Conservation (phyloP, 345 rosid genomes). For the Eucalyptus camaldulensis region DNA sequence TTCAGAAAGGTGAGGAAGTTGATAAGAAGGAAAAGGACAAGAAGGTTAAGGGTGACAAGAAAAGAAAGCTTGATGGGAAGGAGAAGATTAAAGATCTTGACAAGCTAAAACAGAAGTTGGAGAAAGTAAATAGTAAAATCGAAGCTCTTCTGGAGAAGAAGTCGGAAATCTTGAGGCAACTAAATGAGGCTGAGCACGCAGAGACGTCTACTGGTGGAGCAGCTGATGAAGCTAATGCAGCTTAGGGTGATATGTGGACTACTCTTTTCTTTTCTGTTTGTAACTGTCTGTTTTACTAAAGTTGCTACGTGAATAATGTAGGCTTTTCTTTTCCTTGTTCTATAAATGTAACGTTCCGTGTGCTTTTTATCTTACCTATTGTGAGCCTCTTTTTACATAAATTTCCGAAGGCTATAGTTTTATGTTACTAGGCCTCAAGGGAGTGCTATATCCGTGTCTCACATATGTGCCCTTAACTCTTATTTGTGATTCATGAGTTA, state of each 20-base stretch:
- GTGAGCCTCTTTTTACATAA: neutral
- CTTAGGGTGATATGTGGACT: neutral
- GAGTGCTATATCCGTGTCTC: neutral
- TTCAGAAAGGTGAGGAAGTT: conserved; percentile 5
- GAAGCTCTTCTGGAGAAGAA: conserved; percentile 34
- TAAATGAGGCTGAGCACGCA: conserved; percentile 41
- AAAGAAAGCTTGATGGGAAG: conserved; percentile 28
- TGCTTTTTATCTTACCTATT: neutral
- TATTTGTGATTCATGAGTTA: neutral
- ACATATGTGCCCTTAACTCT: neutral
- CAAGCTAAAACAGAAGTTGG: conserved; percentile 39
- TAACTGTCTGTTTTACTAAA: neutral
- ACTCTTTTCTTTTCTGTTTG: neutral
- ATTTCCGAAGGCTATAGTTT: neutral
- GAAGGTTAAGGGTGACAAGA: conserved; percentile 25
- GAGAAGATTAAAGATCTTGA: conserved; percentile 26
- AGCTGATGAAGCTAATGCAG: neutral
- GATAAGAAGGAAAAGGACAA: conserved; percentile 1
- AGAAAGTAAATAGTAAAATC: conserved; percentile 46
- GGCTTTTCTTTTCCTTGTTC: neutral
- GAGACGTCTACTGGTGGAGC: neutral
- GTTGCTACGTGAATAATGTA: neutral
- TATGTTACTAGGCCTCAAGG: neutral
- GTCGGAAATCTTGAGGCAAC: conserved; percentile 34
- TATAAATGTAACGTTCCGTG: neutral